Base-by-base conservation (phyloP, 2,329 filamentous ascomycete species). In the Beauveria bassiana region DNA sequence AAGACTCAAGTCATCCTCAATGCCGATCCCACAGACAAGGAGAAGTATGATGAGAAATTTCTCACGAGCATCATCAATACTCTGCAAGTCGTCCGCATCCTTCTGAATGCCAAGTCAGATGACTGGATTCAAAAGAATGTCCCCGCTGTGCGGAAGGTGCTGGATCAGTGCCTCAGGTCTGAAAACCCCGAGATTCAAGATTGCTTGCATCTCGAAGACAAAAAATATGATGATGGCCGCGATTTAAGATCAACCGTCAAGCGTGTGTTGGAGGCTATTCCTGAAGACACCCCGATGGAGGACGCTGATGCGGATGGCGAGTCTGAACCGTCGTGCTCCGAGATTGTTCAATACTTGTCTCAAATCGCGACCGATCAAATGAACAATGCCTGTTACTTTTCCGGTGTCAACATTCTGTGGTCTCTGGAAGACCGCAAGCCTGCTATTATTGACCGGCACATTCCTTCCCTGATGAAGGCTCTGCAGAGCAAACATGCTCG, bases 111-210 rank as follows among this genome's bases (percentile, higher is more conserved):
- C 65, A 96, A 96, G 73, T 80, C 90, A 0, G 88, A 96, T 69
- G 91, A 96, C 3, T 99, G 95, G 95, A 87, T 98, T 43, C 77
- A 92, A 58, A 86, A 86, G 68, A 90, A 91, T 65, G 83, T 96
- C 68, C 75, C 87, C 0, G 79, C 86, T 31, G 81, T 98, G 31
- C 91, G 97, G 72, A 96, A 91, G 71, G 85, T 98, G 14, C 76
- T 98, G 16, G 93, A 97, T 65, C 97, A 96, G 76, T 86, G 90
- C 14, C 77, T 99, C 59, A 91, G 90, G 68, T 93, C 88, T 3
- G 93, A 98, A 66, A 90, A 93, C 65, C 85, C 91, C 0, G 95
- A 99, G 70, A 86, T 99, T 9, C 96, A 99, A 68, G 93, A 98
- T 70, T 96, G 90, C 70, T 77, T 98, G 38, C 91, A 98, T 73